Evolutionary conservation across 768 basidiomycete species (phyloP), one percentile per base, ranked within the genome.

Genomic region (Rhodotorula babjevae): DNA sequence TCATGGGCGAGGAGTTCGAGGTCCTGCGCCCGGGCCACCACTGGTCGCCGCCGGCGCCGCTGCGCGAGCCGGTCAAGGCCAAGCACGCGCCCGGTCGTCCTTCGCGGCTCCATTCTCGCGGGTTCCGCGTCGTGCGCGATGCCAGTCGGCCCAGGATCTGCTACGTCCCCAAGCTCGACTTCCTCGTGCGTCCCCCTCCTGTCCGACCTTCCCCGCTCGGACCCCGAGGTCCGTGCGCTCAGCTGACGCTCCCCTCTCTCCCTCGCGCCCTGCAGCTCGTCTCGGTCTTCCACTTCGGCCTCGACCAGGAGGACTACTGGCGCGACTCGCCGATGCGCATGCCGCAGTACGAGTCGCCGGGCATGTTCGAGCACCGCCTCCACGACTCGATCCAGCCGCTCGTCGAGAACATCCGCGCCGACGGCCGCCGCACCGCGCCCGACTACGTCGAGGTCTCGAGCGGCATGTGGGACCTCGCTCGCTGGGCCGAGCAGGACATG

Each of bases 291-390:
- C 78, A 79, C 73, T 79, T 75, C 49, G 78, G 78, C 50, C 68
- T 79, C 59, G 78, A 79, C 52, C 75, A 79, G 61, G 77, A 79
- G 63, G 77, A 77, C 55, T 77, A 72, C 68, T 79, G 77, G 77
- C 50, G 67, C 18, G 68, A 68, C 27, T 68, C 65, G 7, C 65
- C 67, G 29, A 65, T 74, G 66, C 65, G 69, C 42, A 65, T 74
- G 66, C 73, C 76, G 44, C 71, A 72, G 47, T 79, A 77, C 66
- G 42, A 67, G 46, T 63, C 68, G 11, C 77, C 78, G 27, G 78
- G 77, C 44, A 58, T 74, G 31, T 69, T 79, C 49, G 78, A 79
- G 65, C 71, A 77, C 52, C 78, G 78, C 40, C 60, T 79, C 25
- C 56, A 46, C 40, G 69, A 76, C 52, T 58, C 71, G n/a, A 58